Evolutionary conservation across 179 eudicot species (phyloP), one percentile per base, ranked within the genome.

Genomic region (Silene noctiflora): DNA sequence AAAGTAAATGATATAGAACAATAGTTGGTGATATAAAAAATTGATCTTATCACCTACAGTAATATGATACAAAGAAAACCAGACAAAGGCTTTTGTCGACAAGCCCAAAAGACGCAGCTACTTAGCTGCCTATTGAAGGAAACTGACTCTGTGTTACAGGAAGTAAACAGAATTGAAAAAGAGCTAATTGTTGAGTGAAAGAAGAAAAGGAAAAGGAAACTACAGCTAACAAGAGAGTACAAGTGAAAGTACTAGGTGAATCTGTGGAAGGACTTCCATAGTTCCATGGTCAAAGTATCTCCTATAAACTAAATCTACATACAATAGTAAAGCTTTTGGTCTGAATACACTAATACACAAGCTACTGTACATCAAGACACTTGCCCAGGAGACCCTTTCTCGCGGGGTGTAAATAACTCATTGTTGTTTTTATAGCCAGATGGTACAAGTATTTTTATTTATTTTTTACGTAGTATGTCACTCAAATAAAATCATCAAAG

Each of bases 321-420:
- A 14, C 39, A 65, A 14, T 29, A 62, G 10, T 65, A 65, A n/a
- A 55, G 20, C 19, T 55, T 17, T 55, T 55, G 59, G 59, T 17
- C 59, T 5, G 59, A n/a, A 55, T 55, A 55, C 59, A n/a, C 1
- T 55, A 55, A 55, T 55, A 55, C n/a, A 55, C 58, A 51, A 51
- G n/a, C 58, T 51, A 51, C 46, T 60, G 64, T n/a, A 66, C 71
- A 67, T 67, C 39, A 17, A 67, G 71, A 67, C 12, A 17, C 14
- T n/a, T 35, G 71, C 24, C 48, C 51, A 33, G 12, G 71, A 39
- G 3, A 35, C 71, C n/a, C 48, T 67, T 67, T 67, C 71, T 67
- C 24, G 22, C 7, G 51, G 10, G 19, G 71, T 64, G 19, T 67
- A 19, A 20, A 35, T 39, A 67, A 29, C 33, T 67, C 51, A 67